phyloP scores from a whole-genome alignment of 257 asterid species.

The Handroanthus guayacan region DNA sequence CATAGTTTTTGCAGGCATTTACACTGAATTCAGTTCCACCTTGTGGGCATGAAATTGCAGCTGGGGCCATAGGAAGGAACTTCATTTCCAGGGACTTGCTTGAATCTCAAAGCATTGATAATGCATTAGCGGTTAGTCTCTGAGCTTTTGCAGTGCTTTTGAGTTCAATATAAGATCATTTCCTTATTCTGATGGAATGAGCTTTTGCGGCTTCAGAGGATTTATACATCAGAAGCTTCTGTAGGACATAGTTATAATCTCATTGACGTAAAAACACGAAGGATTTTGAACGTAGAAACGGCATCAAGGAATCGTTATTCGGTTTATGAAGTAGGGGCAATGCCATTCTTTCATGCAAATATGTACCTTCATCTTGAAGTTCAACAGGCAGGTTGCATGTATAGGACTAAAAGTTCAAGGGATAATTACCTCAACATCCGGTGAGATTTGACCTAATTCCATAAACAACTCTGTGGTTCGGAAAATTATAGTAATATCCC shows the following conservation, averaged over 20 bases:
- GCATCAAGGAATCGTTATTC: conserved; percentile 82
- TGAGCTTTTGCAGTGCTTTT: neutral
- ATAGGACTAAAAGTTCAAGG: neutral
- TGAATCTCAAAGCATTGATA: conserved; percentile 70
- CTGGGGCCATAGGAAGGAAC: conserved; percentile 83
- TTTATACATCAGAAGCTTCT: conserved; percentile 67
- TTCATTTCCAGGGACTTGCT: conserved; percentile 84
- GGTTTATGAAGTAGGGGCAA: conserved; percentile 58
- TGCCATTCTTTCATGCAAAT: conserved; percentile 91
- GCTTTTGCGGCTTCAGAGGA: conserved; percentile 59
- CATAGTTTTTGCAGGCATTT: conserved; percentile 61
- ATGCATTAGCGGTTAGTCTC: conserved; percentile 69
- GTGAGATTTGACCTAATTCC: too few relatives aligned
- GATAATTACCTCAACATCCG: too few relatives aligned
- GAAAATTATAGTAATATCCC: too few relatives aligned
- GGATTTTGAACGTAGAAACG: conserved; percentile 85
- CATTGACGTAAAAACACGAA: conserved; percentile 59
- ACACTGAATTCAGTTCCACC: conserved; percentile 93
- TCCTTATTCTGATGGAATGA: conserved; percentile 18
- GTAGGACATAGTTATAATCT: conserved; percentile 90
- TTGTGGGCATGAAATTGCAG: conserved; percentile 62
- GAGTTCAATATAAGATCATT: neutral
- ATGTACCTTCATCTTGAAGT: conserved; percentile 86
- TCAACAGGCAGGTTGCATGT: conserved; percentile 63
- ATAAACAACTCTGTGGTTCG: too few relatives aligned